Percentiles rank a stretch among this genome's conserved stretches.
These are phyloP conservation scores for Triticum turgidum DNA, from an alignment of 176 grass and related monocot species.

Conservation along the genomic window DNA sequence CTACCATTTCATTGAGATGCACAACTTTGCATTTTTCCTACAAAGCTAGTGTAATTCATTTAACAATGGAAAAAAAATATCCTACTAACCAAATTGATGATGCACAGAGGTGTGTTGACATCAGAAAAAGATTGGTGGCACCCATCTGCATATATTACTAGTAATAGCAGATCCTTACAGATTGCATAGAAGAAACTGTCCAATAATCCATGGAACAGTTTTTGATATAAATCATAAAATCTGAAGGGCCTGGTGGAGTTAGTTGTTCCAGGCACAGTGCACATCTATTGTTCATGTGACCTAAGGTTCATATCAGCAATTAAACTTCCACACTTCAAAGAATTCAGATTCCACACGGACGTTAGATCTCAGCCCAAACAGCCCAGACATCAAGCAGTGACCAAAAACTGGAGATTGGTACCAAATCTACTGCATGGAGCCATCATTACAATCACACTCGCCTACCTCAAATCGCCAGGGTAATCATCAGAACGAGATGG, in stretches of 20 bases:
- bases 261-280: not conserved
- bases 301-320: not conserved
- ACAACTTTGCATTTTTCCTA: not conserved
- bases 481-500: constrained; percentile 78
- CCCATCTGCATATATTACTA: not conserved
- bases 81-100: not conserved
- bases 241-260: not conserved
- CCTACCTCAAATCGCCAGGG: constrained; percentile 70
- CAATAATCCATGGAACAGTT: not conserved
- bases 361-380: not conserved
- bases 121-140: not conserved
- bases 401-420: not conserved
- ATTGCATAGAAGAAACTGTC: not conserved
- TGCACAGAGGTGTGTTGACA: not conserved
- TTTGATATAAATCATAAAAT: not conserved
- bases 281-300: not conserved
- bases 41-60: not conserved
- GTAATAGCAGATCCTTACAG: not conserved
- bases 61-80: constrained; percentile 12
- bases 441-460: not conserved
- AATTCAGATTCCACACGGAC: not conserved
- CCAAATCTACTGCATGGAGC: not conserved
- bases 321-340: not conserved
- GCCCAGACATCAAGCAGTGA: too few relatives aligned
- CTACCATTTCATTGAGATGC: not conserved